Evolutionary conservation across 192 early-diverging fungal genomes (phyloP), one percentile per base, ranked within the genome.

Genomic region (Coemansia umbellata): DNA sequence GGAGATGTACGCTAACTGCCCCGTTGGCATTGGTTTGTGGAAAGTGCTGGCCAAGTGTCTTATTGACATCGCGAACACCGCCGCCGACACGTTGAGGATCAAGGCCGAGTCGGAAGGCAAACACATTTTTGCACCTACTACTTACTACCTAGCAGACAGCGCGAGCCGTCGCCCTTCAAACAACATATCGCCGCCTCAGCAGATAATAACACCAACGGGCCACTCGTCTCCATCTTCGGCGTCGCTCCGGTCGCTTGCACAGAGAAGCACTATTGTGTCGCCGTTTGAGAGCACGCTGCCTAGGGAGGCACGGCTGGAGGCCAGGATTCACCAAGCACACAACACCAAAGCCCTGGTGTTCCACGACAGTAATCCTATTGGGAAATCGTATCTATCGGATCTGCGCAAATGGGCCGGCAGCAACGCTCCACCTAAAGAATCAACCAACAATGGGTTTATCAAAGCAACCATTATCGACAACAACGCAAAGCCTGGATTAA

Each of bases 51-150:
- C 56, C 5, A 60, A 67, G 47, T 55, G 71, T 17, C 51, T 74
- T 41, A 41, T 58, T 3, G 71, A 74, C 24, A 33, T 74, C 21
- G 71, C 71, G 23, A 74, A 74, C 55, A 63, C 59, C 37, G 52
- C 37, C 33, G 21, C 64, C 3, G 59, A 66, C 8, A 59, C 60
- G 10, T 48, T 74, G 21, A 35, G 54, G 4, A 62, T 52, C 40
- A 74, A 74, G 21, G 50, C 62, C 4, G 39, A 74, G 37, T 60
- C 60, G 0, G 63, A 74, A 43, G 58, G 55, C 11, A 58, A 60
- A 8, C 58, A 67, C 24, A 55, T 59, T 0, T 74, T 74, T 43
- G 40, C 48, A 1, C 30, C 31, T 37, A 31, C 31, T n/a, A n/a
- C n/a, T n/a, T n/a, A n/a, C n/a, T n/a, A n/a, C n/a, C n/a, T n/a